Conservation (phyloP, 257 asterid genomes). For the Solanum chiquidenum region DNA sequence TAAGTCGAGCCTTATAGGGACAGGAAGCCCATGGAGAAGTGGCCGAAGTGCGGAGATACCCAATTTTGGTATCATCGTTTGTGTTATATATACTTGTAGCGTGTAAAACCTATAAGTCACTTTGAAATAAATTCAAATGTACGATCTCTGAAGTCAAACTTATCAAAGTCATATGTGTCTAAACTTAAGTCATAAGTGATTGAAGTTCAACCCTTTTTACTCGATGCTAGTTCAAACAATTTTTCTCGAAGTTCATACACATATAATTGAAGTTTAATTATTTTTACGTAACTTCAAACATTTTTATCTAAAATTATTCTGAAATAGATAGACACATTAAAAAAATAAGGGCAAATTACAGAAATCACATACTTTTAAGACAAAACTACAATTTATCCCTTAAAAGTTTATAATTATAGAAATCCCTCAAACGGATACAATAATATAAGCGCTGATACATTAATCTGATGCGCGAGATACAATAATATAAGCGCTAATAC, state of each 20-base stretch:
- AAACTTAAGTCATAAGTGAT: background rate
- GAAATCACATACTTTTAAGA: no score
- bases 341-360: no score
- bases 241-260: background rate
- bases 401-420: no score
- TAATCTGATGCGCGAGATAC: no score
- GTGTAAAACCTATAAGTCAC: background rate
- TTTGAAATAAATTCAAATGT: rapidly evolving
- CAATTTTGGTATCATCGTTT: no score
- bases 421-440: no score
- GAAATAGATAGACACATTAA: background rate
- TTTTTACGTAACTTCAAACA: background rate
- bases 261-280: background rate
- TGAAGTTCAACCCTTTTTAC: background rate
- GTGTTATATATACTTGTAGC: no score
- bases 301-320: background rate
- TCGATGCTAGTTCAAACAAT: no score
- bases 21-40: background rate
- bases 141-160: background rate
- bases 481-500: no score
- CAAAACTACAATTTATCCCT: no score
- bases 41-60: background rate
- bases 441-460: no score
- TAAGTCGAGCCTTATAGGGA: no score
- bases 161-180: background rate